Evolutionary conservation across 2,329 filamentous ascomycete species (phyloP).

Genomic region (Colletotrichum incanum): DNA sequence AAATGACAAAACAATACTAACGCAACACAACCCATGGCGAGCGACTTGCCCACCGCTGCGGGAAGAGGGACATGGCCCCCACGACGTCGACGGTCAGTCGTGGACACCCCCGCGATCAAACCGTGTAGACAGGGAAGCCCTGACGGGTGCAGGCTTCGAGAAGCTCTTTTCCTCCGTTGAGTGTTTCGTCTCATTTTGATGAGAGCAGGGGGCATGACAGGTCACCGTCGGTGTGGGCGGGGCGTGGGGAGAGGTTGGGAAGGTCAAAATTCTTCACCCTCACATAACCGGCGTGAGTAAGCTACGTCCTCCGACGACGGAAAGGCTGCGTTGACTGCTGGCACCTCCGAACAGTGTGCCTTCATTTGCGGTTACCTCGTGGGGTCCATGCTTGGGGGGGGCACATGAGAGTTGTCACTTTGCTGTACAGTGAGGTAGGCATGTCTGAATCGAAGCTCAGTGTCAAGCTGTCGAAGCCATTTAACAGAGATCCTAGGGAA

Average conservation of each 20-base stretch:
- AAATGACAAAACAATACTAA: conserved; percentile 1
- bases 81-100: neutral
- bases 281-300: too few relatives aligned
- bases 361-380: too few relatives aligned
- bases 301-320: too few relatives aligned
- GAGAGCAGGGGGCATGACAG: neutral
- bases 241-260: conserved; percentile 2
- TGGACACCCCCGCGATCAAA: conserved; percentile 9
- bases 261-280: neutral
- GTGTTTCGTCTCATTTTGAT: conserved; percentile 21
- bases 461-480: too few relatives aligned
- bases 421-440: too few relatives aligned
- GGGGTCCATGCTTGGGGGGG: too few relatives aligned
- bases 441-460: too few relatives aligned
- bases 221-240: neutral
- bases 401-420: too few relatives aligned
- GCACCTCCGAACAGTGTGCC: neutral
- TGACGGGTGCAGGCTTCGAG: conserved; percentile 19
- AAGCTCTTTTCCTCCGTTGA: conserved; percentile 6
- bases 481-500: too few relatives aligned
- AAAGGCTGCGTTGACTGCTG: too few relatives aligned
- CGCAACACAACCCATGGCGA: too few relatives aligned
- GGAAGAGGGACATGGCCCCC: neutral
- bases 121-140: conserved; percentile 4
- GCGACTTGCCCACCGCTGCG: too few relatives aligned